These are phyloP conservation scores for Apiospora arundinis DNA, from an alignment of 2,329 filamentous ascomycete species.

Conservation along the genomic window DNA sequence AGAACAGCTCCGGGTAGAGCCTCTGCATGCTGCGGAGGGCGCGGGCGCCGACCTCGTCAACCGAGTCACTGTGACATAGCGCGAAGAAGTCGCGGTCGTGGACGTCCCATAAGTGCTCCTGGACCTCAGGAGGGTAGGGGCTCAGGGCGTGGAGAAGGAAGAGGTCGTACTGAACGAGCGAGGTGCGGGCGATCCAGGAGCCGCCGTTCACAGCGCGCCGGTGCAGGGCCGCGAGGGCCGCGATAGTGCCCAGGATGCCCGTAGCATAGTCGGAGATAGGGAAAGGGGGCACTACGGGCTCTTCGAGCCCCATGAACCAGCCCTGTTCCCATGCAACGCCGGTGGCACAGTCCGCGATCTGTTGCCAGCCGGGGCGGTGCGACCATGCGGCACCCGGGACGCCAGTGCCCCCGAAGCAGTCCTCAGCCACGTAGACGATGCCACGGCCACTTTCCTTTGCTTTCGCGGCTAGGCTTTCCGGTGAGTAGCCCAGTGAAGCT, in stretches of 20 bases:
- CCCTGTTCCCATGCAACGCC: constrained; percentile 46
- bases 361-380: constrained; percentile 68
- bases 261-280: constrained; percentile 60
- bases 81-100: constrained; percentile 60
- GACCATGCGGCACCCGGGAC: constrained; percentile 60
- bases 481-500: constrained; percentile 67
- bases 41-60: constrained; percentile 62
- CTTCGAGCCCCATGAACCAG: constrained; percentile 49
- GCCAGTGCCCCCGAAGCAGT: constrained; percentile 71
- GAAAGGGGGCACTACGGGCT: constrained; percentile 71
- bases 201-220: constrained; percentile 41
- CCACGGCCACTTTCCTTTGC: constrained; percentile 63
- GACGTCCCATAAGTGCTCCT: constrained; percentile 52
- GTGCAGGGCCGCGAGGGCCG: constrained; percentile 42
- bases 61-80: constrained; percentile 61
- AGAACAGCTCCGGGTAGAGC: constrained; percentile 41
- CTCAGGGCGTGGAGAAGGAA: constrained; percentile 47
- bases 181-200: constrained; percentile 43
- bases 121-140: constrained; percentile 53
- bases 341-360: constrained; percentile 46
- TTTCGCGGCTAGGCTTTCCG: constrained; percentile 57
- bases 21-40: constrained; percentile 58
- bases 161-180: constrained; percentile 44
- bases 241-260: constrained; percentile 41
- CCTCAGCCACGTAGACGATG: constrained; percentile 72